A percentile compares a stretch with the other conserved stretches of the same genome.
These are phyloP conservation scores for Tetrapisispora taiwanensis DNA, from an alignment of 805 yeast species.

Conservation along the genomic window DNA sequence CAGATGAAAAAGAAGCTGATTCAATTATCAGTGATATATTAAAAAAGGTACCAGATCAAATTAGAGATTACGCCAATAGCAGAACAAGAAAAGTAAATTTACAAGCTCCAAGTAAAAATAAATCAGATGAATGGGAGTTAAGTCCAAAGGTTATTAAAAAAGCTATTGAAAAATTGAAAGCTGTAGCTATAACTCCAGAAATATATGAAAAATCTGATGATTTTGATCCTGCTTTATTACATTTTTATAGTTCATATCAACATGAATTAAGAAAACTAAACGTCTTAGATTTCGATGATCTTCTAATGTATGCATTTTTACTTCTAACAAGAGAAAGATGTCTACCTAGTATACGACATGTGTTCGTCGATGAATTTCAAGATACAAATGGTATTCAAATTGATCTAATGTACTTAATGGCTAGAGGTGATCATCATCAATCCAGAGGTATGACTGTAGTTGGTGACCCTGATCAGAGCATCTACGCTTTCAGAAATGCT, in stretches of 20 bases:
- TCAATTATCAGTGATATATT: conserved; percentile 30
- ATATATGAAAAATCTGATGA: conserved; percentile 26
- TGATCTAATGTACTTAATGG: conserved; percentile 48
- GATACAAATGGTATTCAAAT: conserved; percentile 79
- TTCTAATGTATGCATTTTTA: conserved; percentile 46
- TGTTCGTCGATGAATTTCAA: conserved; percentile 88
- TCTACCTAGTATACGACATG: conserved; percentile 48
- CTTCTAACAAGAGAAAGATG: conserved; percentile 39
- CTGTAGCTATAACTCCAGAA: conserved; percentile 39
- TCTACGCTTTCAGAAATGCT: conserved; percentile 82
- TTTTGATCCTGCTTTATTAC: conserved; percentile 27
- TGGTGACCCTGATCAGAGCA: conserved; percentile 95
- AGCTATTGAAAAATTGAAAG: conserved; percentile 47
- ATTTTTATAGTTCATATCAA: conserved; percentile 47
- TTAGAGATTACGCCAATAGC: conserved; percentile 25
- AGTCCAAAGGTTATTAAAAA: conserved; percentile 34
- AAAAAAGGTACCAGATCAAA: conserved; percentile 24
- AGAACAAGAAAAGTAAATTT: conserved; percentile 22
- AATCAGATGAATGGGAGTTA: conserved; percentile 28
- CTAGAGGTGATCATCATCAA: conserved; percentile 31
- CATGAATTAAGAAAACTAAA: conserved; percentile 32
- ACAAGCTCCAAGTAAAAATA: conserved; percentile 16
- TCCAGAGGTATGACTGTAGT: conserved; percentile 68
- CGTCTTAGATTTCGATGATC: conserved; percentile 75
- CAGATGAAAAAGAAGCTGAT: conserved; percentile 54